A percentile compares a stretch with the other conserved stretches of the same genome.
Evolutionary conservation across 257 asterid genomes (phyloP).

Genomic region (Voacanga thouarsii): DNA sequence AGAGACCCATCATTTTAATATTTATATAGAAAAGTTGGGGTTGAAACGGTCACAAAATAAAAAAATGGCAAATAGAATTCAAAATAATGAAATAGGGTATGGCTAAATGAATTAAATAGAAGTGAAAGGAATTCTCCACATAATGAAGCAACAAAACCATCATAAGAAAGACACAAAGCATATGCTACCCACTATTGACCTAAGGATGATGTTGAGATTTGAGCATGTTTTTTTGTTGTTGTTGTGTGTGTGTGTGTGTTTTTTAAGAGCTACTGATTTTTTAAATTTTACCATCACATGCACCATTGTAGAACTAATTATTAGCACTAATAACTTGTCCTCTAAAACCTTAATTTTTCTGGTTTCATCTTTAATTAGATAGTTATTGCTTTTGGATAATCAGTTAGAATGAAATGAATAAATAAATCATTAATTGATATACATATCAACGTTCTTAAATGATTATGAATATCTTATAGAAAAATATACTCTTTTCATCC

Average conservation of each 20-base stretch:
- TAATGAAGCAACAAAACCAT: slow-evolving; percentile 29
- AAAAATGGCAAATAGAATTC: not conserved
- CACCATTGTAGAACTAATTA: not conserved
- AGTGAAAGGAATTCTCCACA: slow-evolving; percentile 30
- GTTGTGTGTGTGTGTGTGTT: too few species aligned
- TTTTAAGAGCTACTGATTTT: not conserved
- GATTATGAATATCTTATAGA: too few species aligned
- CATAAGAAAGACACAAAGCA: slow-evolving; percentile 10
- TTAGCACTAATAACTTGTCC: not conserved
- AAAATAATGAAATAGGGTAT: slow-evolving; percentile 23
- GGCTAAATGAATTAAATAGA: slow-evolving; percentile 34
- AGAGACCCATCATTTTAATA: not conserved
- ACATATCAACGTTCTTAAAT: too few species aligned
- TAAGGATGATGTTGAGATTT: slow-evolving; percentile 6
- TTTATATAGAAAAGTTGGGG: not conserved
- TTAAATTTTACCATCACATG: not conserved
- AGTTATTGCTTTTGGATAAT: too few species aligned
- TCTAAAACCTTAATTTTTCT: too few species aligned
- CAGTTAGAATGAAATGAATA: too few species aligned
- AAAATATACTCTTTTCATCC: too few species aligned
- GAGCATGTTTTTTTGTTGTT: not conserved
- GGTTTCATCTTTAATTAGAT: too few species aligned
- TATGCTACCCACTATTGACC: slow-evolving; percentile 22
- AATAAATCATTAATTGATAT: too few species aligned
- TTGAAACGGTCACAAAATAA: not conserved